phyloP scores from a whole-genome alignment of 2,329 filamentous ascomycete genomes.

The Colletotrichum lindemuthianum region DNA sequence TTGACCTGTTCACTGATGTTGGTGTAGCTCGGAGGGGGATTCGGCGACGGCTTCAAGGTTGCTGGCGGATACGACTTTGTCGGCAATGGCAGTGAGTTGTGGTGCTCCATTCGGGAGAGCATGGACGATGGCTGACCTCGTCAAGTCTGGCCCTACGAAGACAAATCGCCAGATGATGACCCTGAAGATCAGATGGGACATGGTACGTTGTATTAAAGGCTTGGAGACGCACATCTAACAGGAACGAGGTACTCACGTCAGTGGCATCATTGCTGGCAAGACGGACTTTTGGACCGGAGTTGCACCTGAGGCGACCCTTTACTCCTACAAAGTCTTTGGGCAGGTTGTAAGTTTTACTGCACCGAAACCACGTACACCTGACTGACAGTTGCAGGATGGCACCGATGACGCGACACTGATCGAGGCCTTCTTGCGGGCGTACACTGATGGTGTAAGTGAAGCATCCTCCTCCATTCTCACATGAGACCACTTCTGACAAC shows the following conservation, averaged over 20 bases:
- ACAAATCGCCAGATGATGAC: conserved; percentile 39
- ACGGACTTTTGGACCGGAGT: conserved; percentile 42
- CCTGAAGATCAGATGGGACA: conserved; percentile 42
- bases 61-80: conserved; percentile 55
- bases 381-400: conserved; percentile 27
- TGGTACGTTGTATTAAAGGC: conserved; percentile 38
- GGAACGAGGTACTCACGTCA: conserved; percentile 47
- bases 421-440: conserved; percentile 48
- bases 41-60: conserved; percentile 57
- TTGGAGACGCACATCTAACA: background rate
- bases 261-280: conserved; percentile 45
- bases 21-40: conserved; percentile 52
- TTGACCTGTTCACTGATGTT: conserved; percentile 39
- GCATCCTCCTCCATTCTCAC: too few species aligned
- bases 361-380: background rate
- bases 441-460: conserved; percentile 42
- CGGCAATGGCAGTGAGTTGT: conserved; percentile 45
- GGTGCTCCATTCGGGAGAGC: conserved; percentile 35
- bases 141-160: conserved; percentile 26
- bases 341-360: conserved; percentile 28
- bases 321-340: conserved; percentile 43
- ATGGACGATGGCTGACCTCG: background rate
- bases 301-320: conserved; percentile 42
- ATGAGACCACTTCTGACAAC: background rate
- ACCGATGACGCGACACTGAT: conserved; percentile 51